Conservation (phyloP, 768 basidiomycete species). For the Phlebiopsis flavidoalba region DNA sequence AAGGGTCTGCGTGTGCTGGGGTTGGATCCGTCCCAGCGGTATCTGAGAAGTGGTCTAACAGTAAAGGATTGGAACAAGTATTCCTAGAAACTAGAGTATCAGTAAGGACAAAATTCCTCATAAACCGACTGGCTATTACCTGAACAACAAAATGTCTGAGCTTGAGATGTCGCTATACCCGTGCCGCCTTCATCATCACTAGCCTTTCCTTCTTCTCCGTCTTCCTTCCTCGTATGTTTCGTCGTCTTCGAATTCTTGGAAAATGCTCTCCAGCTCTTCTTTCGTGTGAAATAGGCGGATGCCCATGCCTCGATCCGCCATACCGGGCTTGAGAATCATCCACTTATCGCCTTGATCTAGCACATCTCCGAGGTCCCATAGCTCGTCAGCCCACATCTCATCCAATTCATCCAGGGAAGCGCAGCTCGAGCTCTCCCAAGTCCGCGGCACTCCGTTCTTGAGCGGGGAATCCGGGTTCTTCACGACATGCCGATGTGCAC, state of each 20-base stretch:
- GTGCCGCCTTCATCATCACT: conserved; percentile 28
- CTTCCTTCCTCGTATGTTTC: conserved; percentile 39
- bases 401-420: conserved; percentile 92
- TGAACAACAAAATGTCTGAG: conserved; percentile 95
- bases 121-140: conserved; percentile 36
- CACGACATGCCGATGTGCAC: conserved; percentile 61
- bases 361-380: conserved; percentile 75
- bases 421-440: conserved; percentile 75
- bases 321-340: conserved; percentile 97
- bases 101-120: background rate
- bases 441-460: conserved; percentile 53
- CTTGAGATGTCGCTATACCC: conserved; percentile 75
- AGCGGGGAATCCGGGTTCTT: conserved; percentile 66
- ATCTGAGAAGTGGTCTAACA: conserved; percentile 66
- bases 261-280: conserved; percentile 64
- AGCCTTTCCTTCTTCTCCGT: background rate
- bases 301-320: conserved; percentile 95
- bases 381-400: conserved; percentile 88
- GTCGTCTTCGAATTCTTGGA: conserved; percentile 71
- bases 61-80: conserved; percentile 74
- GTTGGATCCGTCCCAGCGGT: conserved; percentile 22
- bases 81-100: conserved; percentile 48
- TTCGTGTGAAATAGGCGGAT: conserved; percentile 85
- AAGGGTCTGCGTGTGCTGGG: conserved; percentile 3
- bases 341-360: conserved; percentile 51